Conservation (phyloP, 2,329 filamentous ascomycete genomes). For the Plenodomus biglobosus region DNA sequence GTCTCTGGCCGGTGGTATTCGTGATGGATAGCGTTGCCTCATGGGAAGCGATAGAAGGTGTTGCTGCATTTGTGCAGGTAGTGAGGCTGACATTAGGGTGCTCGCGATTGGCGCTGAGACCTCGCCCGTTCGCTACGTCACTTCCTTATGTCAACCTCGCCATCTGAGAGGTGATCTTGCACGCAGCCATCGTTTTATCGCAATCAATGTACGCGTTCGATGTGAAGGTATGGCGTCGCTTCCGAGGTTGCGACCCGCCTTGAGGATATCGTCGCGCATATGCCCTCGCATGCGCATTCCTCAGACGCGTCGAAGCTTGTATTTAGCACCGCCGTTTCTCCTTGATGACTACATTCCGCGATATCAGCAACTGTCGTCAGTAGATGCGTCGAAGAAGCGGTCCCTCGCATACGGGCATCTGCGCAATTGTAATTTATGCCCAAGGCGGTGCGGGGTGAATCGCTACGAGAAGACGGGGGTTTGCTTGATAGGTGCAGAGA, state of each 20-base stretch:
- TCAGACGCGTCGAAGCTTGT: conserved; percentile 40
- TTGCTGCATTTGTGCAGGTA: too few species aligned
- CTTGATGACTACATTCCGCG: conserved; percentile 73
- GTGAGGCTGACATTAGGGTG: background rate
- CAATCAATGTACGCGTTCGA: background rate
- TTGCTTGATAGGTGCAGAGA: conserved; percentile 73
- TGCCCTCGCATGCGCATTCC: background rate
- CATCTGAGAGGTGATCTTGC: background rate
- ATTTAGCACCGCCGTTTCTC: conserved; percentile 66
- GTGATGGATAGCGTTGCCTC: background rate
- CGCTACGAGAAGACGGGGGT: conserved; percentile 76
- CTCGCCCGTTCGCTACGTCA: background rate
- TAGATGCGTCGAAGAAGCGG: conserved; percentile 72
- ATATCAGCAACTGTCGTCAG: conserved; percentile 67
- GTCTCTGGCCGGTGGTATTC: background rate
- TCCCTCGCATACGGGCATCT: conserved; percentile 74
- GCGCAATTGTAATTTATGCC: conserved; percentile 78
- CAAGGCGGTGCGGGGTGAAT: conserved; percentile 75
- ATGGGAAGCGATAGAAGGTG: background rate
- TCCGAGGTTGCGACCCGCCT: conserved; percentile 14
- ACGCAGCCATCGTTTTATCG: background rate
- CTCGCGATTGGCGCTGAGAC: background rate
- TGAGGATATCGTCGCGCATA: conserved; percentile 2
- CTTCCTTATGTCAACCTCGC: background rate
- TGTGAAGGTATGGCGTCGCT: background rate